Evolutionary conservation across 108 stramenopile species (phyloP), one percentile per base, ranked within the genome.

Genomic region (Thalassiosira profunda): DNA sequence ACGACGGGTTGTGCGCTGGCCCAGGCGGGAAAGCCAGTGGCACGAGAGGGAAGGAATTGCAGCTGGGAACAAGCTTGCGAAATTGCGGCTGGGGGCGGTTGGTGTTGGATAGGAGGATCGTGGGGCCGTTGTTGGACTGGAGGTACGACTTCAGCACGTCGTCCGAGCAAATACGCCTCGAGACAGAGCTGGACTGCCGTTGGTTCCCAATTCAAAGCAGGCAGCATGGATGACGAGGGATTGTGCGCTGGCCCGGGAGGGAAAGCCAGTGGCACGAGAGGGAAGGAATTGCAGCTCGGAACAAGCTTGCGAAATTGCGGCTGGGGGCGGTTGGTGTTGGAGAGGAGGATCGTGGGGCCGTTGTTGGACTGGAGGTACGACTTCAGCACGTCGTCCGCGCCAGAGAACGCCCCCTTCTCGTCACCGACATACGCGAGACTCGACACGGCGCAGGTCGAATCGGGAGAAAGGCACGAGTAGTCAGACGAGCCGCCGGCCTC

Each of bases 161-260:
- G 63, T 94, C 88, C 6, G 86, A n/a, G n/a, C n/a, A n/a, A n/a
- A 64, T 87, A 97, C 18, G 87, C 82, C 67, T 92, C 87, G 18
- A 93, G 54, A 35, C 79, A 81, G 11, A 92, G 57, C 56, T 96
- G 91, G 18, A 92, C 84, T 9, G 89, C 91, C n/a, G 84, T 86
- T 36, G 85, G 79, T 66, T 96, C 96, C 98, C 98, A 98, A 58
- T 95, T 90, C 21, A 98, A 64, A 20, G 97, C 71, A 12, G 96
- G 97, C 35, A 95, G 88, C 10, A 81, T 66, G 3, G 87, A 76
- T 26, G 78, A 88, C 8, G 80, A 84, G 35, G 93, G 88, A 61
- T 91, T 91, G 66, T 94, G 93, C 12, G 84, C 86, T 5, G 86
- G 87, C 11, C 94, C 93, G 12, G 90, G 85, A 53, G 94, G 91